Evolutionary conservation across 176 grass and related monocot genomes (phyloP), one percentile per base, ranked within the genome.

Genomic region (Oryza longistaminata): DNA sequence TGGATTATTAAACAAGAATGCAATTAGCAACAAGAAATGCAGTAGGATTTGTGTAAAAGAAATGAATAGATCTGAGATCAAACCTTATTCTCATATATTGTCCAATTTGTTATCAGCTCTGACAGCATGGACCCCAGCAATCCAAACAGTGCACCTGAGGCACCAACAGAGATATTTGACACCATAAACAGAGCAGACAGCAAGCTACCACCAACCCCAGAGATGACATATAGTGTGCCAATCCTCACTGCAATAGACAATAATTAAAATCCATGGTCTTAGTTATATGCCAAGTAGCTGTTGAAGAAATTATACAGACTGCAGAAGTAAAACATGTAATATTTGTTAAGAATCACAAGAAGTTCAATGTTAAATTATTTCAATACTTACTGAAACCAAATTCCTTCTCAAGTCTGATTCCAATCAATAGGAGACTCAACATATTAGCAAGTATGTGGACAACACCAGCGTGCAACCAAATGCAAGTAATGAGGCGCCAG

Each of bases 61-160:
- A 70, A 66, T 65, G 9, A 0, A 66, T 68, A 74, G 17, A 76
- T 50, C 64, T 83, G 48, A 69, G 49, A 70, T 73, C 25, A 12
- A 64, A 86, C 96, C 96, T 99, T 99, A 48, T 99, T 99, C 85
- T 91, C 96, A 79, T 99, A 99, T 79, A 94, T 95, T 11, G 91
- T 96, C 96, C 93, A 99, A 74, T 99, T 99, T 15, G 96, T 99
- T 90, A 99, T 90, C 34, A 99, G 93, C 75, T 99, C 96, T 43
- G 96, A 99, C 42, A 99, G 84, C 91, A 95, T 95, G 17, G 93
- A 95, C 44, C 96, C 96, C 72, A 99, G 76, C 73, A 99, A 85
- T 82, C 96, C 96, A 83, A 99, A 96, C 66, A 99, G 86, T 91
- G 96, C 96, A 86, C 96, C 96, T 66, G 96, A 99, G 52, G 93